These are phyloP conservation scores for Cunninghamia lanceolata DNA, from an alignment of 75 land plant species.

Conservation along the genomic window DNA sequence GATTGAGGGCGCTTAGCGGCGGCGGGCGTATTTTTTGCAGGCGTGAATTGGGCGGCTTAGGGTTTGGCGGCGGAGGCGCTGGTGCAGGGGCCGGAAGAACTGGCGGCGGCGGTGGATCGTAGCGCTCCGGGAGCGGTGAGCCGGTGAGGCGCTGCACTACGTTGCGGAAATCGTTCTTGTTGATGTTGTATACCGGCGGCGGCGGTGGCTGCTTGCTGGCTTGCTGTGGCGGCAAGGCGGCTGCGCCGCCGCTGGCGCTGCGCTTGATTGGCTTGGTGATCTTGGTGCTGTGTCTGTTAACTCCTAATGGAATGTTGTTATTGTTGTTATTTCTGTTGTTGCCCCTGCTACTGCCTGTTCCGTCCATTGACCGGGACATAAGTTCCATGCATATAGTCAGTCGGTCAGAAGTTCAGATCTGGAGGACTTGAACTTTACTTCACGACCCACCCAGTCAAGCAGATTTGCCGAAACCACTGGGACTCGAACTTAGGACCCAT, in stretches of 20 bases:
- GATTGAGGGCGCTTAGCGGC: background rate
- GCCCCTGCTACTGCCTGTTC: background rate
- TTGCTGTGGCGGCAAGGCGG: background rate
- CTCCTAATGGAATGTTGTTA: background rate
- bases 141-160: conserved; percentile 79
- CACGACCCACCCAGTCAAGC: background rate
- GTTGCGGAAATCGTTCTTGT: conserved; percentile 67
- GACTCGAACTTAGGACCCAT: background rate
- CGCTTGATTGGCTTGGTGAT: background rate
- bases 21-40: conserved; percentile 7
- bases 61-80: background rate
- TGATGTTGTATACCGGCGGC: conserved; percentile 81
- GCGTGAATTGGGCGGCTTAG: conserved; percentile 5
- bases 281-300: background rate
- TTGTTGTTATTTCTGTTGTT: background rate
- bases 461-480: background rate
- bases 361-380: background rate
- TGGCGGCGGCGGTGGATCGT: conserved; percentile 15
- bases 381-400: background rate
- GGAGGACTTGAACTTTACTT: background rate
- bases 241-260: background rate
- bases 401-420: background rate
- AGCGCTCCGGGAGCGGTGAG: conserved; percentile 43
- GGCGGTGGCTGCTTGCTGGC: conserved; percentile 22
- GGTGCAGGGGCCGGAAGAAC: background rate